phyloP scores from a whole-genome alignment of 1,139 yeast genomes.

The Yamadazyma trypodendri region DNA sequence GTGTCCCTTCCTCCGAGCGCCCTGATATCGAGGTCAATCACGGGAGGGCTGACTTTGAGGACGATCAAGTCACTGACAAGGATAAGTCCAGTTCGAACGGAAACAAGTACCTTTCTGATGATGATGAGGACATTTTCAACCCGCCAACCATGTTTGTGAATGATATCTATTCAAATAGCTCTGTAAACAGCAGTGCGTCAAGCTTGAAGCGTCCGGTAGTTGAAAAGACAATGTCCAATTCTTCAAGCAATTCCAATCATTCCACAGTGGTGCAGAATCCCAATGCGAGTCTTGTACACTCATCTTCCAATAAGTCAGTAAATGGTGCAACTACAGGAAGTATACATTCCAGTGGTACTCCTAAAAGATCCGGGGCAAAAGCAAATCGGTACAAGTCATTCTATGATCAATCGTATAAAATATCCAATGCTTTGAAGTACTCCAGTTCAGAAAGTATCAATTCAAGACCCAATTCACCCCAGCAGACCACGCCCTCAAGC shows the following conservation, averaged over 20 bases:
- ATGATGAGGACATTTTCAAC: constrained; percentile 21
- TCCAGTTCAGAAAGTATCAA: constrained; percentile 46
- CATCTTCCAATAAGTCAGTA: constrained; percentile 9
- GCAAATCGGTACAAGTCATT: constrained; percentile 52
- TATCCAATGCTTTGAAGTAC: constrained; percentile 46
- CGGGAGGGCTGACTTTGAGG: constrained; percentile 2
- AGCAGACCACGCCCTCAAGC: constrained; percentile 5
- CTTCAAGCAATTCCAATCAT: constrained; percentile 29
- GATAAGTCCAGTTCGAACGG: constrained; percentile 22
- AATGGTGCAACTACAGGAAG: constrained; percentile 7
- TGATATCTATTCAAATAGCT: constrained; percentile 26
- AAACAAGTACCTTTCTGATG: constrained; percentile 6
- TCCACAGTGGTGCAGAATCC: constrained; percentile 10
- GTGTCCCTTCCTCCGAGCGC: too few species aligned
- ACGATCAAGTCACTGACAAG: constrained; percentile 25
- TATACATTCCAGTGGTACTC: constrained; percentile 16
- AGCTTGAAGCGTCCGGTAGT: constrained; percentile 29
- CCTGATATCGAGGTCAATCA: too few species aligned
- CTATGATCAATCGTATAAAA: constrained; percentile 46
- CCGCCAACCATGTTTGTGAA: constrained; percentile 22
- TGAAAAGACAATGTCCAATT: constrained; percentile 35
- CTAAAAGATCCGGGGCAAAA: constrained; percentile 46
- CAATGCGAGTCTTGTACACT: constrained; percentile 4
- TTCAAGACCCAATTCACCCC: constrained; percentile 24
- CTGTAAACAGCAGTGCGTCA: constrained; percentile 37